Evolutionary conservation across 306 rosid species (phyloP).

Genomic region (Canavalia ensiformis): DNA sequence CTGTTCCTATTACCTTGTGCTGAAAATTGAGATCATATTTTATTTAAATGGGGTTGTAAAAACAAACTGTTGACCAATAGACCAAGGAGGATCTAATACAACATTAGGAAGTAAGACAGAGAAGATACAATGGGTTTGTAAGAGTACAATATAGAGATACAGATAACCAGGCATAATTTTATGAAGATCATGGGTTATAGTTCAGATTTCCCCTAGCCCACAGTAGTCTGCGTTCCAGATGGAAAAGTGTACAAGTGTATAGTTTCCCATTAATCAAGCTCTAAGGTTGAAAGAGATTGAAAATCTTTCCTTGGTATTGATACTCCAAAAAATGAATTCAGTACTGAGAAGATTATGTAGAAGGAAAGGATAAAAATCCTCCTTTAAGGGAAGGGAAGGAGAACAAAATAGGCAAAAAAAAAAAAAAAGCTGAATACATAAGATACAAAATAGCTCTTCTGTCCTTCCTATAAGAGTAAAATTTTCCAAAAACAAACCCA

Average conservation of each 20-base stretch:
- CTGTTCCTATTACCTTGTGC: not conserved
- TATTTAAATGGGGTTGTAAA: constrained; percentile 4
- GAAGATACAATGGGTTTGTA: not conserved
- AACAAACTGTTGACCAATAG: not conserved
- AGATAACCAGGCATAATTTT: not conserved
- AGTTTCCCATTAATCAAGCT: constrained; percentile 26
- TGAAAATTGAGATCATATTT: constrained; percentile 5
- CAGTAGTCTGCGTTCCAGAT: not conserved
- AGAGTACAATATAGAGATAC: not conserved
- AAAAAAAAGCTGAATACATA: not conserved
- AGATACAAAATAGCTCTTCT: not conserved
- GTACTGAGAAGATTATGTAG: constrained; percentile 3
- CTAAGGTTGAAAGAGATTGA: not conserved
- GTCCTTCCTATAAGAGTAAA: not conserved
- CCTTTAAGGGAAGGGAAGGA: not conserved
- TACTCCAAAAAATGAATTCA: not conserved
- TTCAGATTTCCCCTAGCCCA: not conserved
- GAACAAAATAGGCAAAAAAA: not conserved
- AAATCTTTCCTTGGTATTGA: constrained; percentile 8
- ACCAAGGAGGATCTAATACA: not conserved
- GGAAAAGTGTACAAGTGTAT: not conserved
- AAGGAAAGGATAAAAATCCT: constrained; percentile 13
- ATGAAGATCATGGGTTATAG: not conserved
- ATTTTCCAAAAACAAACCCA: constrained; percentile 7
- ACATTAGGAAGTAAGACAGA: not conserved